Evolutionary conservation across 768 basidiomycete species (phyloP).

Genomic region (Neoboletus subvelutipes): DNA sequence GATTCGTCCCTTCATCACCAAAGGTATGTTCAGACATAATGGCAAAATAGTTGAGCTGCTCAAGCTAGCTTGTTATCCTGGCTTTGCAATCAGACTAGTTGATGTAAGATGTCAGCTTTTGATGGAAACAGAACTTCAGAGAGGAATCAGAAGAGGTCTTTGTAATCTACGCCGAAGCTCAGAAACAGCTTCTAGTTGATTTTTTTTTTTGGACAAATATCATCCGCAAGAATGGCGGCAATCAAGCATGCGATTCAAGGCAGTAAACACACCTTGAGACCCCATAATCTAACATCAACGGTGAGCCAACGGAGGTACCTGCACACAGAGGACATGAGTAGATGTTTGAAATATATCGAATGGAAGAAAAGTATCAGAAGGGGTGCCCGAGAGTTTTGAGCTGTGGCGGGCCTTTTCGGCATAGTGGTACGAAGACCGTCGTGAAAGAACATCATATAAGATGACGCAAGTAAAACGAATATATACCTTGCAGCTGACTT

Average conservation of each 20-base stretch:
- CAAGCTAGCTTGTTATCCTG: background rate
- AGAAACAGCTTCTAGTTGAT: constrained; percentile 93
- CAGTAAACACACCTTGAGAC: constrained; percentile 7
- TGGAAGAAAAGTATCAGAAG: constrained; percentile 47
- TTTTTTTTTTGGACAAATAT: constrained; percentile 39
- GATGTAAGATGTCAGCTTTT: too few species aligned
- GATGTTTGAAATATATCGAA: background rate
- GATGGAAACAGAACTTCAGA: background rate
- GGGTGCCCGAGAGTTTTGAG: constrained; percentile 81
- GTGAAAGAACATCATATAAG: constrained; percentile 42
- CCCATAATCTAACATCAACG: constrained; percentile 29
- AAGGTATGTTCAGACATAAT: background rate
- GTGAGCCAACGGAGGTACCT: background rate
- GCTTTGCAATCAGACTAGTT: background rate
- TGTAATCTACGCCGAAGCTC: constrained; percentile 69
- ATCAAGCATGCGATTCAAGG: background rate
- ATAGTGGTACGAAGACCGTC: constrained; percentile 88
- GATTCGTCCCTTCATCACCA: background rate
- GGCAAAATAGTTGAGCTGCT: background rate
- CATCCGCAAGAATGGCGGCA: constrained; percentile 16
- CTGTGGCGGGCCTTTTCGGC: constrained; percentile 95
- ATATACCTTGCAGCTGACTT: constrained; percentile 11
- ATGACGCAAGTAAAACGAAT: background rate
- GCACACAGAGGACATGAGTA: background rate
- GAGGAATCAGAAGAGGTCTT: constrained; percentile 35